Evolutionary conservation across 2,329 filamentous ascomycete genomes (phyloP), one percentile per base, ranked within the genome.

Genomic region (Trichoderma gracile): DNA sequence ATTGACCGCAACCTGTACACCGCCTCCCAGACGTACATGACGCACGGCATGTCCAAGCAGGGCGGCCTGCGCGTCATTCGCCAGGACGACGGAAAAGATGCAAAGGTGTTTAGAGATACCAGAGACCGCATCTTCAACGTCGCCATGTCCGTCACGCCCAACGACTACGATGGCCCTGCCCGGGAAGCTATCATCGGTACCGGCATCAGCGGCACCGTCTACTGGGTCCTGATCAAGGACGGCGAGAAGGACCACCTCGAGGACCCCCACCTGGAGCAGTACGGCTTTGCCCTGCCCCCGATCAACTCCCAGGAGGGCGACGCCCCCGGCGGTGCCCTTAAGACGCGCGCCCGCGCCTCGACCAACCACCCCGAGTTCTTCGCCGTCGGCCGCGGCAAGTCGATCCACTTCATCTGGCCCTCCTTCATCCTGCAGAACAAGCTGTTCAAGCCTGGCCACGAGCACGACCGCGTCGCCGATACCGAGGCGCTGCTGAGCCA

Each of bases 121-220:
- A 89, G 92, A 74, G 95, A 99, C 75, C 92, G 95, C 68, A 91
- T 98, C 65, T 98, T 98, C 82, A 97, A 95, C 74, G 89, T 99
- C 23, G 86, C 92, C 70, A 86, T 97, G 68, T 96, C 92, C 62
- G 86, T 88, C 23, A 88, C 86, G 5, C 82, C 86, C 3, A 75
- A 83, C 40, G 84, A 88, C 47, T 80, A 84, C 47, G 78, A 81
- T 19, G 77, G 80, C 21, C 78, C 83, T 21, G 86, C 88, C 43
- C 86, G 89, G 61, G 93, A 99, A 75, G 87, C 91, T 53, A 89
- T 98, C 61, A 89, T 99, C 63, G 94, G 91, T 46, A 98, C 95
- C 64, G 94, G 94, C 65, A 89, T 97, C 70, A 96, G 94, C 72
- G 96, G 95, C 50, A 91, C 93, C 10, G 92, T 98, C n/a, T 97